Conservation (phyloP, 345 rosid species). For the Aethionema arabicum region DNA sequence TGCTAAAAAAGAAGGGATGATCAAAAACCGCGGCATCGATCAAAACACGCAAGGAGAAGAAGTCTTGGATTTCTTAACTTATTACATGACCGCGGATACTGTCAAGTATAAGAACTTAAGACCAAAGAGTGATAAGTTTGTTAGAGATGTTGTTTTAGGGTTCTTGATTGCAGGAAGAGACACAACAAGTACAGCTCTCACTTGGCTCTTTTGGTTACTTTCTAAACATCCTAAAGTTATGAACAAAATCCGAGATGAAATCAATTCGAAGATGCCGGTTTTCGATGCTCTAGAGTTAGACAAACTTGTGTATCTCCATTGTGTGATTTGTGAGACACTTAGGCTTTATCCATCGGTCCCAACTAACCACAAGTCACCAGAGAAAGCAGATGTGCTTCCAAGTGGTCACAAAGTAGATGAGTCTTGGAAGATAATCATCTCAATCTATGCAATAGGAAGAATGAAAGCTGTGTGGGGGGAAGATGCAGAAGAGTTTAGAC, state of each 20-base stretch:
- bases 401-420: not conserved
- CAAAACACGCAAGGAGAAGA: not conserved
- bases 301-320: constrained; percentile 36
- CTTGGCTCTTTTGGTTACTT: constrained; percentile 45
- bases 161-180: constrained; percentile 37
- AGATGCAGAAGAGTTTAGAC: too few species aligned
- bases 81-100: constrained; percentile 17
- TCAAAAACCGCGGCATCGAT: not conserved
- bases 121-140: constrained; percentile 13
- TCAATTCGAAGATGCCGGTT: not conserved
- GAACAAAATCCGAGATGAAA: constrained; percentile 32
- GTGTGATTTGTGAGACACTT: constrained; percentile 31
- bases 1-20: constrained; percentile 21
- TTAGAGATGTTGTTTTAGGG: constrained; percentile 31
- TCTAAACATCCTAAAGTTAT: constrained; percentile 27
- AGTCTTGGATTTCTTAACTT: constrained; percentile 31
- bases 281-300: not conserved
- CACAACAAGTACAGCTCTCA: constrained; percentile 36
- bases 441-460: constrained; percentile 27
- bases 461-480: constrained; percentile 3
- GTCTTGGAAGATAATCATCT: constrained; percentile 24
- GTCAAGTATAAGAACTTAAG: not conserved
- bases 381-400: not conserved
- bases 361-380: constrained; percentile 18
- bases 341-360: constrained; percentile 41